Evolutionary conservation across 345 rosid genomes (phyloP), one percentile per base, ranked within the genome.

Genomic region (Dipteronia sinensis): DNA sequence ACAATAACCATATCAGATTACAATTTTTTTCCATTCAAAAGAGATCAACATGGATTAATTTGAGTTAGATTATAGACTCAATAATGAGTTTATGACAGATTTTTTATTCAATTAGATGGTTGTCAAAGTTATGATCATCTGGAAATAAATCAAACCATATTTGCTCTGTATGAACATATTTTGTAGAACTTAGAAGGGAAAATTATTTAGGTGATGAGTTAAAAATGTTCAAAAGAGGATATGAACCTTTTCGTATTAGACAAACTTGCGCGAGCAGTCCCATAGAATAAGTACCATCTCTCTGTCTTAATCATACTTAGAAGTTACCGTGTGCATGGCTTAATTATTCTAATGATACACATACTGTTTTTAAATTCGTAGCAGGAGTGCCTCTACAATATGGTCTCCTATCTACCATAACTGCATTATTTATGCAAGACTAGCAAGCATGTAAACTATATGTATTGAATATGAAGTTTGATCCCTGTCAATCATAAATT

Each of bases 391-490:
- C 27, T 27, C 38, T n/a, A 27, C 10, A 7, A 17, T 10, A 53
- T 53, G 64, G 74, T 71, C 74, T 29, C 74, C 74, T 27, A 29
- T 55, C 74, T 17, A 16, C 47, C 74, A 71, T 10, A 31, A 71
- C 58, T 23, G 61, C 65, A 71, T 51, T 46, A 29, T 71, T 19
- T 20, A 58, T 58, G 63, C 63, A 27, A 58, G 27, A 20, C 63
- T 58, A n/a, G 63, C 63, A 58, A 56, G 10, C 63, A n/a, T 20
- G 20, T 58, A 58, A n/a, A 20, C 25, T 42, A 42, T 16, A 19
- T 53, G 4, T 55, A 19, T 31, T 42, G 46, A 42, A 42, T 42
- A 42, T 42, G 8, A 42, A 31, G 29, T 11, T 0, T 56, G 62
- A 56, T n/a, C 1, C 62, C 62, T 56, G 2, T 56, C 23, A 56